Base-by-base conservation (phyloP, 495 filamentous ascomycete genomes). In the Cercophora sp. region DNA sequence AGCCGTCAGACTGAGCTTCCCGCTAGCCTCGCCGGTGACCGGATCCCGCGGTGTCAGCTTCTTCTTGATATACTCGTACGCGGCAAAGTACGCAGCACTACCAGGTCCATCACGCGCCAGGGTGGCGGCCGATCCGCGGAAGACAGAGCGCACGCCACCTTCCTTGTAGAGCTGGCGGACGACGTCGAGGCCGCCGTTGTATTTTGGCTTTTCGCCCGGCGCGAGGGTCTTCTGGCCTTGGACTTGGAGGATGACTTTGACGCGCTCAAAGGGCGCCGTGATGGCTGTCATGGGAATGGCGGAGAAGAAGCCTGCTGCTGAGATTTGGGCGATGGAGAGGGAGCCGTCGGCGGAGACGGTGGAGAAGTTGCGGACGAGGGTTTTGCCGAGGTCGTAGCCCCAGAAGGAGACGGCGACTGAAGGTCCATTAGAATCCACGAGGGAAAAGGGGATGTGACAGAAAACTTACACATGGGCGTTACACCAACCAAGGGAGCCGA, bases 221-320 rank as follows among this genome's bases (percentile, higher is more conserved):
- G 85, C 80, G 8, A 92, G 82, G 25, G 79, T 69, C 69, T 91
- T 92, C 69, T 96, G 92, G 56, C 92, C 91, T 67, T 97, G 93
- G 54, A 97, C 95, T 70, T 98, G 93, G 2, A 98, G 84, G 42
- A 97, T 89, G 15, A 98, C 91, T 75, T 98, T 98, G 58, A 98
- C 91, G 56, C 93, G 91, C 80, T 98, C 93, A 62, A 98, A 96
- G 51, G 94, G 93, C 0, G 94, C 93, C 3, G 93, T 97, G 73
- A 98, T 96, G 67, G 90, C 68, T 1, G 94, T 98, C 91, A 96
- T 96, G 58, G 93, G 93, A 54, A 98, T 89, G 40, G 93, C 93
- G 60, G 87, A 92, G 83, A 98, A 96, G 82, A 96, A 96, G 48
- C 93, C 93, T 10, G 93, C 93, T 20, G 87, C 81, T 24, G 89